Conservation (phyloP, 2,329 filamentous ascomycete species). For the Penicillium expansum region DNA sequence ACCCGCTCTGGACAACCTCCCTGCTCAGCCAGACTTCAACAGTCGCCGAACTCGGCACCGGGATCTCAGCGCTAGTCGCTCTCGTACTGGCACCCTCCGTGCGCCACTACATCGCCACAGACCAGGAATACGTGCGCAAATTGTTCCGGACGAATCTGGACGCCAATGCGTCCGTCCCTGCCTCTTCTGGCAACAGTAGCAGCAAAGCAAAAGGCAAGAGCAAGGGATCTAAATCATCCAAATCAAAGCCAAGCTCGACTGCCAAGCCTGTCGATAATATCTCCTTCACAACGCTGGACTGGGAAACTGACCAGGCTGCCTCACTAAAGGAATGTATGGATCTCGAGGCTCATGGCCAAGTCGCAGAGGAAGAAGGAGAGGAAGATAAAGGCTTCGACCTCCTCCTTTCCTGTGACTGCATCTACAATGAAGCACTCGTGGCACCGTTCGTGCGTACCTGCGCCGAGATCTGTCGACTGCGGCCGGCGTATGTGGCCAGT, state of each 20-base stretch:
- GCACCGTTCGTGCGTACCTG: slow-evolving; percentile 79
- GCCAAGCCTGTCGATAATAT: slow-evolving; percentile 42
- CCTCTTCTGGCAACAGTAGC: not conserved
- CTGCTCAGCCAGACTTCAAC: slow-evolving; percentile 56
- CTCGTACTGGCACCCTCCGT: slow-evolving; percentile 64
- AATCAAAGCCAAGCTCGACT: not conserved
- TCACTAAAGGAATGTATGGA: slow-evolving; percentile 37
- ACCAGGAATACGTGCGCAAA: slow-evolving; percentile 80
- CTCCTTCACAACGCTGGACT: slow-evolving; percentile 67
- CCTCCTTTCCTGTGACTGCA: slow-evolving; percentile 84
- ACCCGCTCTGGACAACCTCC: slow-evolving; percentile 59
- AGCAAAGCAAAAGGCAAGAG: slow-evolving; percentile 7
- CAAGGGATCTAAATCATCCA: slow-evolving; percentile 4
- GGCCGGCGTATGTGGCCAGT: slow-evolving; percentile 33
- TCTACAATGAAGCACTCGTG: slow-evolving; percentile 89
- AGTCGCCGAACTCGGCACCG: slow-evolving; percentile 82
- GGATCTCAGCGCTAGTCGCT: slow-evolving; percentile 77
- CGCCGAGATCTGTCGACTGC: slow-evolving; percentile 66
- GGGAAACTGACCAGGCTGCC: slow-evolving; percentile 61
- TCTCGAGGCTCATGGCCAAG: not conserved
- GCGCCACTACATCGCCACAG: slow-evolving; percentile 71
- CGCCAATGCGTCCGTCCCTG: slow-evolving; percentile 32
- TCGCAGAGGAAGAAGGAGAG: slow-evolving; percentile 25
- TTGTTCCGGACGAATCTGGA: slow-evolving; percentile 73
- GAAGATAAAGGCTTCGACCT: slow-evolving; percentile 59